These are phyloP conservation scores for Alnus rubra DNA, from an alignment of 306 rosid species.

Conservation along the genomic window DNA sequence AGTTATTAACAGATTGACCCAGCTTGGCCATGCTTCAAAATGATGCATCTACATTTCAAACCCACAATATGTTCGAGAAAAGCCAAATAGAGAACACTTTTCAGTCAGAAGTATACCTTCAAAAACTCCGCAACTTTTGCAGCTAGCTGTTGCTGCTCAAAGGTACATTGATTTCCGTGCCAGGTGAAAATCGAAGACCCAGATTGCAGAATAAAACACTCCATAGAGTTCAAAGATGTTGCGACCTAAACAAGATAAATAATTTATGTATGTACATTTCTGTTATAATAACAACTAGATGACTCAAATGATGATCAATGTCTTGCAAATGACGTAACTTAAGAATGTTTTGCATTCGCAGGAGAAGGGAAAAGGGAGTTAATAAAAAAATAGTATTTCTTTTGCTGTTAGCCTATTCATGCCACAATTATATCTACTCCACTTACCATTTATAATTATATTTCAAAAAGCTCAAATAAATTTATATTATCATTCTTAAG, in stretches of 20 bases:
- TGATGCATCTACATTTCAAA: conserved; percentile 14
- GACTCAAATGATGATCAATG: conserved; percentile 7
- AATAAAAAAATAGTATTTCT: not conserved
- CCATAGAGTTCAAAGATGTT: conserved; percentile 72
- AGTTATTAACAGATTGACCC: not conserved
- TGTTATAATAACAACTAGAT: conserved; percentile 9
- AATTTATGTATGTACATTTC: not conserved
- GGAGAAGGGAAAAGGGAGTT: not conserved
- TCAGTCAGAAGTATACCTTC: conserved; percentile 50
- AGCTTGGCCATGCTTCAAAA: conserved; percentile 9
- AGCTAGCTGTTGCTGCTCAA: conserved; percentile 92
- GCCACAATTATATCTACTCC: not conserved
- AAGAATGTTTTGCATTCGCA: not conserved
- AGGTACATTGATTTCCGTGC: conserved; percentile 89
- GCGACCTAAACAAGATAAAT: conserved; percentile 66
- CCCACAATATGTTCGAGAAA: conserved; percentile 10
- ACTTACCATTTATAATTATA: not conserved
- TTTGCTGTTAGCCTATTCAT: not conserved
- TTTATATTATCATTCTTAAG: not conserved
- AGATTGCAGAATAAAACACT: conserved; percentile 91
- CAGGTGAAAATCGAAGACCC: conserved; percentile 86
- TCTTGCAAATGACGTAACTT: not conserved
- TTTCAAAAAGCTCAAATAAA: not conserved
- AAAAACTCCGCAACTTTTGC: conserved; percentile 89
- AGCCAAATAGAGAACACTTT: conserved; percentile 1